Conservation (phyloP, 129 eudicot species). For the Escallonia herrerae region DNA sequence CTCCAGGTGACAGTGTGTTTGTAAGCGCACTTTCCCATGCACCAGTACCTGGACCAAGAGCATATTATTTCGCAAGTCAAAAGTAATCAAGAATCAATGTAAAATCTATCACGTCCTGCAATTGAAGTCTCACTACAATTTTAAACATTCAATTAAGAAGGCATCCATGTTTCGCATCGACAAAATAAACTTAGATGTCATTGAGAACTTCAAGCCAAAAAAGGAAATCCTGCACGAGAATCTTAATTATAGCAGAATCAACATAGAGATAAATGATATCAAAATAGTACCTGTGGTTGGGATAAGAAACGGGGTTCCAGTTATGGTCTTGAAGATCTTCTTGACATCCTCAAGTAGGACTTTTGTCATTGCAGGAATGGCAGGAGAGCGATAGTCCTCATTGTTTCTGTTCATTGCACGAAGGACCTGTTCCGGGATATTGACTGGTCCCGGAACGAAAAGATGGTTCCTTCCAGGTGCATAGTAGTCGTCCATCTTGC, state of each 20-base stretch:
- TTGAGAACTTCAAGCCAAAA: no score
- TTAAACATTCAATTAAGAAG: no score
- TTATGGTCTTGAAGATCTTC: conserved; percentile 88
- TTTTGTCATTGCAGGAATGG: conserved; percentile 85
- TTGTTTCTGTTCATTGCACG: conserved; percentile 99
- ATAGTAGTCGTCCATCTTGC: conserved; percentile 68
- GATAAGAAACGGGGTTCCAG: conserved; percentile 86
- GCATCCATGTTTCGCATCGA: no score
- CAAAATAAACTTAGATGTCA: no score
- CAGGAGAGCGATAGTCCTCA: conserved; percentile 98
- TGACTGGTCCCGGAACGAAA: conserved; percentile 98
- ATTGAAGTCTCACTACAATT: no score
- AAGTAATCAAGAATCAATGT: not conserved
- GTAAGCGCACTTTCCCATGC: conserved; percentile 99
- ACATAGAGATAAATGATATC: no score
- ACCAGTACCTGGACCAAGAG: conserved; percentile 68
- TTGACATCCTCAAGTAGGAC: conserved; percentile 80
- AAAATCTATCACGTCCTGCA: no score
- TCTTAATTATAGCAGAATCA: no score
- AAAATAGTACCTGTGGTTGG: conserved; percentile 80
- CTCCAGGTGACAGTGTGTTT: conserved; percentile 95
- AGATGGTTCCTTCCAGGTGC: conserved; percentile 98
- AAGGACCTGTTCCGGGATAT: conserved; percentile 93
- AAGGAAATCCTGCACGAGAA: no score
- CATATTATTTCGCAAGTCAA: not conserved